Base-by-base conservation (phyloP, 176 grass and related monocot species). In the Chrysopogon serrulatus region DNA sequence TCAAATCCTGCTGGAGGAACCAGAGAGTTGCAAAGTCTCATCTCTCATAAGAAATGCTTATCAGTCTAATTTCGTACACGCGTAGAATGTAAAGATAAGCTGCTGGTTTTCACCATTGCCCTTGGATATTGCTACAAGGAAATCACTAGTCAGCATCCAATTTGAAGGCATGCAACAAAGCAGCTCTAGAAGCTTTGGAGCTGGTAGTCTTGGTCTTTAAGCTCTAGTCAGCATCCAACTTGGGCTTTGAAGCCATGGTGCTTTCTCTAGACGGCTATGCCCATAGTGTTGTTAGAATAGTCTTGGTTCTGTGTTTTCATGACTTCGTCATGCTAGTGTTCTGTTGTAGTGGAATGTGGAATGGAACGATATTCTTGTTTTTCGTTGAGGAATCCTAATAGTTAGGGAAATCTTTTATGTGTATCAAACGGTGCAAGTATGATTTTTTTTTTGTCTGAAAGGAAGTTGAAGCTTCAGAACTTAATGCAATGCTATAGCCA, bases 61-160 rank as follows among this genome's bases (percentile, higher is more conserved):
- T 65, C 32, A 27, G 51, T 8, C 1, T 65, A 47, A 71, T 64
- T 77, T 75, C 28, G 34, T 56, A 37, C 23, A 33, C 27, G 42
- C 1, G 33, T 16, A 26, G 64, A 62, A 77, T 41, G 39, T 75
- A 78, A 68, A 76, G 82, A 85, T 69, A 61, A 69, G 73, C 70
- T 69, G 10, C 70, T 76, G 51, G 41, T 2, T 63, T 81, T 16
- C 3, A 37, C 23, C 31, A 14, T 61, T 13, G 3, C 26, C n/a
- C 28, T 57, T 10, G 17, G 17, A 12, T 57, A 11, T 84, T 47
- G 44, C 60, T 76, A 10, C 5, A 23, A 26, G 47, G 39, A 60
- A 80, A 60, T 60, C 10, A 60, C n/a, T 60, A 27, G 2, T 8
- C 8, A 49, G 24, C 36, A 33, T 79, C 37, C 3, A 10, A 2